Evolutionary conservation across 495 filamentous ascomycete genomes (phyloP).

Genomic region (Entonaema liquescens): DNA sequence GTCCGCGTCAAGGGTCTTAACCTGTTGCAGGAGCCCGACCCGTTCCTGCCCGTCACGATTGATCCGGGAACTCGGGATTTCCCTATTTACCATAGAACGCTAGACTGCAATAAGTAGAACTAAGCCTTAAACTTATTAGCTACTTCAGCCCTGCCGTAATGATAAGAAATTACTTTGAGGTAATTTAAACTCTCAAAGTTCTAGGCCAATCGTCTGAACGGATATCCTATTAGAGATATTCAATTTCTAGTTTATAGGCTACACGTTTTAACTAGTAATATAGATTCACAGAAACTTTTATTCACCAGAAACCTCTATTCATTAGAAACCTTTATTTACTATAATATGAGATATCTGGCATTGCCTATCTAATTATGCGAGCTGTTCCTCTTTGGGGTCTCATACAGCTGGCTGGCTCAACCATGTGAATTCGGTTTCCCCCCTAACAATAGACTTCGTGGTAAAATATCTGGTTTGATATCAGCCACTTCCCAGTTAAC

Average conservation of each 20-base stretch:
- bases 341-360: no score
- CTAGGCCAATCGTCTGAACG: slow-evolving; percentile 1
- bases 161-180: slow-evolving; percentile 8
- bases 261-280: background rate
- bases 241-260: no score
- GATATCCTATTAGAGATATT: background rate
- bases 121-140: slow-evolving; percentile 7
- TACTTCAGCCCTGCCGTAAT: slow-evolving; percentile 11
- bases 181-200: slow-evolving; percentile 1
- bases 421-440: no score
- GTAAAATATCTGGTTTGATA: no score
- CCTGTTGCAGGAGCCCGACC: slow-evolving; percentile 7
- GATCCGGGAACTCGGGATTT: slow-evolving; percentile 28
- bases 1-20: slow-evolving; percentile 17
- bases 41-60: background rate
- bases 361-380: no score
- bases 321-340: no score
- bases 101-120: slow-evolving; percentile 8
- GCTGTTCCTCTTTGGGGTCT: no score
- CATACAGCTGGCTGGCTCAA: no score
- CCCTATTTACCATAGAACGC: background rate
- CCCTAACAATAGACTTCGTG: no score
- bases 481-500: no score
- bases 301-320: no score
- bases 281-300: no score